Base-by-base conservation (phyloP, 2,329 filamentous ascomycete genomes). In the Clonostachys rhizophaga region DNA sequence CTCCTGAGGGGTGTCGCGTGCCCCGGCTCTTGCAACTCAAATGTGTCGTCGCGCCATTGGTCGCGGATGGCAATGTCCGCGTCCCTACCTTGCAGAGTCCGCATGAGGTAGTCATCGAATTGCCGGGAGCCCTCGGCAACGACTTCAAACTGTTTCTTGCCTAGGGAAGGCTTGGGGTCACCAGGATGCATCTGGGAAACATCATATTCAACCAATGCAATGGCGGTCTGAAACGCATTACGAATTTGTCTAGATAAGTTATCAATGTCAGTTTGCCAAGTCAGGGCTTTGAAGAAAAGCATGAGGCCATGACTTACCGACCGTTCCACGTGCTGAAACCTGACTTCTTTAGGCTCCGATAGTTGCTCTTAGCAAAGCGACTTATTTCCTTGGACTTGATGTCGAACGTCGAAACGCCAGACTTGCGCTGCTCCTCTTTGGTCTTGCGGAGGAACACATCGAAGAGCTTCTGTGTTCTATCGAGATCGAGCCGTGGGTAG, bases 311-410 rank as follows among this genome's bases (percentile, higher is more conserved):
- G n/a, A 18, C 12, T 24, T 44, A 46, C 50, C 50, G 45, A 37
- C 56, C 55, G 24, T 58, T 56, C 54, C 52, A 58, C 16, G 48
- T 49, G 20, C 45, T 36, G 36, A 34, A 45, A 1, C 49, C 42
- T 14, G 43, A 36, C 4, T 43, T 46, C 42, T 48, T 39, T 9
- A 49, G 34, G 14, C 48, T 43, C 13, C 51, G 49, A 41, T 52
- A 63, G 48, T 69, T 67, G 50, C 53, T 56, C 17, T 50, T 51
- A 10, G 66, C 67, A 42, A 69, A 68, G 10, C 65, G 56, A 46
- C 66, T 47, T 43, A 71, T 63, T 17, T 69, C 62, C 41, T 47
- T 49, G 8, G 66, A 63, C 35, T 46, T 47, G 18, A 52, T 50
- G 34, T 58, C 46, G 4, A 69, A 57, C 4, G 34, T 24, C 1